Conservation (phyloP, 179 eudicot genomes). For the Pouteria campechiana region DNA sequence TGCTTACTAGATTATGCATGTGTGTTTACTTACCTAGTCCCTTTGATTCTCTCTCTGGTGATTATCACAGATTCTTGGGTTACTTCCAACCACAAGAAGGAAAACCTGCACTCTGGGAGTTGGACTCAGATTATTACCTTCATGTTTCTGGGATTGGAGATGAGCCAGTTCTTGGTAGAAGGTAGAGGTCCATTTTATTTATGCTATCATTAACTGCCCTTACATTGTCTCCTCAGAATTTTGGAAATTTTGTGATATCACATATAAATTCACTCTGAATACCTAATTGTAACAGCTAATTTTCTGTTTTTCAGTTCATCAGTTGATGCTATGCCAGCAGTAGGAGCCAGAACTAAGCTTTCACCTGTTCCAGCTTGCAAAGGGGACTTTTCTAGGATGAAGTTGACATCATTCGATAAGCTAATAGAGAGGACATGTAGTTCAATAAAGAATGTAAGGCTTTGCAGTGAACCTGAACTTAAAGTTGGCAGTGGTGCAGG, state of each 20-base stretch:
- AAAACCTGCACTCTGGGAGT: slow-evolving; percentile 96
- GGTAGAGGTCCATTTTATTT: slow-evolving; percentile 14
- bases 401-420: slow-evolving; percentile 82
- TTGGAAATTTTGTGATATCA: background rate
- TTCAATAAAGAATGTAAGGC: slow-evolving; percentile 65
- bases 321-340: slow-evolving; percentile 30
- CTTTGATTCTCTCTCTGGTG: background rate
- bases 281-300: background rate
- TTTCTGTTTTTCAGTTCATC: slow-evolving; percentile 20
- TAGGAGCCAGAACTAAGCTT: slow-evolving; percentile 29
- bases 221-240: background rate
- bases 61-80: slow-evolving; percentile 68
- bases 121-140: slow-evolving; percentile 98
- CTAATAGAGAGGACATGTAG: slow-evolving; percentile 86
- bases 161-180: slow-evolving; percentile 27
- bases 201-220: too few species aligned
- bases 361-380: slow-evolving; percentile 85
- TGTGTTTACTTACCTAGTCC: too few species aligned
- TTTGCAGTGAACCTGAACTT: slow-evolving; percentile 66
- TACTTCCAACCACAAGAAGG: slow-evolving; percentile 96
- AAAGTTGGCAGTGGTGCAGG: slow-evolving; percentile 36
- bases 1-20: too few species aligned
- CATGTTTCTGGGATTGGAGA: slow-evolving; percentile 91
- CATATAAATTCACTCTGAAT: background rate
- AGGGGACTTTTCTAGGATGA: slow-evolving; percentile 76